phyloP scores from a whole-genome alignment of 805 yeast genomes.

The Candida schatavii region DNA sequence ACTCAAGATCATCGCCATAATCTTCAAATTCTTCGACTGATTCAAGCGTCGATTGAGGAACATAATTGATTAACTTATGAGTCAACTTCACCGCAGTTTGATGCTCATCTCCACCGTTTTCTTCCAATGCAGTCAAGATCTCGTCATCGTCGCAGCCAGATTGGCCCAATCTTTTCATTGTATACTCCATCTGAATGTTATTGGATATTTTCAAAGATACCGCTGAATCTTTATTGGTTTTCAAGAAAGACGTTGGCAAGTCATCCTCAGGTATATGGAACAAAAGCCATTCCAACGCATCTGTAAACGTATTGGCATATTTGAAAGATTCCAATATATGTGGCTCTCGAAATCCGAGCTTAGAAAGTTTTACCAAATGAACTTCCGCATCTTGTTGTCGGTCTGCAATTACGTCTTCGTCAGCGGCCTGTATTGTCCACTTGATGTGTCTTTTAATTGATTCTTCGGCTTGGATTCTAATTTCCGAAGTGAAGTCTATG shows the following conservation, averaged over 20 bases:
- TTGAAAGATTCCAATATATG: conserved; percentile 73
- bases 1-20: conserved; percentile 17
- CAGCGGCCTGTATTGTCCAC: conserved; percentile 40
- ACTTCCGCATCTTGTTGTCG: not conserved
- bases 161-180: conserved; percentile 53
- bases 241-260: conserved; percentile 64
- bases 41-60: conserved; percentile 7
- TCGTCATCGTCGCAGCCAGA: conserved; percentile 74
- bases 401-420: conserved; percentile 1
- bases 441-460: conserved; percentile 55
- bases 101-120: conserved; percentile 43
- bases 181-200: conserved; percentile 53
- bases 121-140: conserved; percentile 47
- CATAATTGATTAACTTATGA: conserved; percentile 26
- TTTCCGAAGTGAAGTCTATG: conserved; percentile 63
- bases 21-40: conserved; percentile 5
- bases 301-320: conserved; percentile 50
- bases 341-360: conserved; percentile 62
- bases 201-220: conserved; percentile 56
- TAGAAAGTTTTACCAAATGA: conserved; percentile 8
- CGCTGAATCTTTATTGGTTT: conserved; percentile 54
- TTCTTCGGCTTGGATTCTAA: conserved; percentile 61
- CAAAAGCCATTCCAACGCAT: conserved; percentile 70
- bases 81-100: conserved; percentile 52
- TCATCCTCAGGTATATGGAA: conserved; percentile 95